Evolutionary conservation across 2,329 filamentous ascomycete genomes (phyloP).

Genomic region (Aspergillus hortae): DNA sequence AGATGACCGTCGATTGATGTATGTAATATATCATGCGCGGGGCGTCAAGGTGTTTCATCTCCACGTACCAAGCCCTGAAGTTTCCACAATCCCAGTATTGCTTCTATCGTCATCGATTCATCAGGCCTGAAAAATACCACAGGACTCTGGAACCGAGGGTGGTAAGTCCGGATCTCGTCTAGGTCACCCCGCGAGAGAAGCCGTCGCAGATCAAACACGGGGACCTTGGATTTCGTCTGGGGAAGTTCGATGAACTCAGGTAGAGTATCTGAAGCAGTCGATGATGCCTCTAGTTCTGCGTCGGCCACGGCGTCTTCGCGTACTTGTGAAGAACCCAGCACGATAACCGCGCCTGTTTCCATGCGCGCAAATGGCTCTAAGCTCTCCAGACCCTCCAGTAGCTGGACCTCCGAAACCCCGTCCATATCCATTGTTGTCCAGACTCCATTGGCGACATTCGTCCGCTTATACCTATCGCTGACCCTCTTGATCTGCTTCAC

Average conservation of each 20-base stretch:
- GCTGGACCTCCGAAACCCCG: conserved; percentile 16
- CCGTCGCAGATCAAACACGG: conserved; percentile 35
- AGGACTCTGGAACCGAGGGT: conserved; percentile 27
- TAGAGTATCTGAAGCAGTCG: conserved; percentile 1
- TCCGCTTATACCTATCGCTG: conserved; percentile 17
- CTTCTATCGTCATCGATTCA: conserved; percentile 22
- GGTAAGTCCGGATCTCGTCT: conserved; percentile 22
- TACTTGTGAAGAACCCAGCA: conserved; percentile 14
- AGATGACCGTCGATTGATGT: neutral
- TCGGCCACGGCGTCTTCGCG: neutral
- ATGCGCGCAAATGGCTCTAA: conserved; percentile 25
- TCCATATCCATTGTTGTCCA: conserved; percentile 26
- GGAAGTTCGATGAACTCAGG: conserved; percentile 30
- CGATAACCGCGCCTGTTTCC: conserved; percentile 29
- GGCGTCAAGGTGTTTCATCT: neutral
- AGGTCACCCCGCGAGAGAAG: conserved; percentile 31
- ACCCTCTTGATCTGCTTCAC: conserved; percentile 35
- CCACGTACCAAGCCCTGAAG: conserved; percentile 29
- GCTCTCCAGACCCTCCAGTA: conserved; percentile 18
- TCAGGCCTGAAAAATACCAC: conserved; percentile 37
- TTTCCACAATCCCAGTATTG: conserved; percentile 38
- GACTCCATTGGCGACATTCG: conserved; percentile 17
- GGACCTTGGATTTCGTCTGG: conserved; percentile 27
- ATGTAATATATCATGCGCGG: neutral
- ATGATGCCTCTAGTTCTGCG: neutral